Evolutionary conservation across 2,329 filamentous ascomycete species (phyloP).

Genomic region (Phyllosticta paracitricarpa): DNA sequence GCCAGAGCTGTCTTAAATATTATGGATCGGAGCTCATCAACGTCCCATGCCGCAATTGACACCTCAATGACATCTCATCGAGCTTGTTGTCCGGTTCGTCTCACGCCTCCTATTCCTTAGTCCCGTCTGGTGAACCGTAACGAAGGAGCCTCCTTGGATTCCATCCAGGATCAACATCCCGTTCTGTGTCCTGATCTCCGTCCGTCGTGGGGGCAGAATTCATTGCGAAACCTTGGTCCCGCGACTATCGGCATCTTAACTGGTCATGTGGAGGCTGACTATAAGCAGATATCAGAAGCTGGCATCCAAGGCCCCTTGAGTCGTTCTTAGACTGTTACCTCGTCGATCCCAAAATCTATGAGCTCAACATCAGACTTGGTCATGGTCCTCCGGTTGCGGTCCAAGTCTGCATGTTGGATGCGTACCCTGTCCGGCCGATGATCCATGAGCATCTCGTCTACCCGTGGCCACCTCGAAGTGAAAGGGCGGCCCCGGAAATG

Average conservation of each 20-base stretch:
- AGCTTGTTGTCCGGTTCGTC: constrained; percentile 5
- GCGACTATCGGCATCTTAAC: neutral
- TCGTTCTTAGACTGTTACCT: neutral
- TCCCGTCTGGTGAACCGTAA: neutral
- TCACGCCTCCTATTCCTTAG: neutral
- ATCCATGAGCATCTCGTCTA: constrained; percentile 28
- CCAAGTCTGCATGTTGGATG: constrained; percentile 19
- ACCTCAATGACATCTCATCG: constrained; percentile 1
- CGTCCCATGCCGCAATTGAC: constrained; percentile 25
- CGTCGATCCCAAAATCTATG: constrained; percentile 14
- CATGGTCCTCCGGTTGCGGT: constrained; percentile 22
- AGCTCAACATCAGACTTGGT: constrained; percentile 24
- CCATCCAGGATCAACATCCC: neutral
- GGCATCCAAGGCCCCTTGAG: neutral
- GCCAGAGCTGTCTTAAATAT: constrained; percentile 28
- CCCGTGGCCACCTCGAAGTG: constrained; percentile 20
- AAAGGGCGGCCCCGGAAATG: constrained; percentile 2
- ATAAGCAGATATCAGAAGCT: neutral
- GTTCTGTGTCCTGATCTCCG: neutral
- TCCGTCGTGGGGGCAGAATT: neutral
- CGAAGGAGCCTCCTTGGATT: neutral
- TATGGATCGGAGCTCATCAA: constrained; percentile 28
- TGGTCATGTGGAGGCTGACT: neutral
- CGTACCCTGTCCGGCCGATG: constrained; percentile 12
- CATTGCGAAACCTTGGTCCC: neutral